A percentile compares a stretch with the other conserved stretches of the same genome.
phyloP scores from a whole-genome alignment of 73 alveolate genomes.

The Tetrahymena borealis region DNA sequence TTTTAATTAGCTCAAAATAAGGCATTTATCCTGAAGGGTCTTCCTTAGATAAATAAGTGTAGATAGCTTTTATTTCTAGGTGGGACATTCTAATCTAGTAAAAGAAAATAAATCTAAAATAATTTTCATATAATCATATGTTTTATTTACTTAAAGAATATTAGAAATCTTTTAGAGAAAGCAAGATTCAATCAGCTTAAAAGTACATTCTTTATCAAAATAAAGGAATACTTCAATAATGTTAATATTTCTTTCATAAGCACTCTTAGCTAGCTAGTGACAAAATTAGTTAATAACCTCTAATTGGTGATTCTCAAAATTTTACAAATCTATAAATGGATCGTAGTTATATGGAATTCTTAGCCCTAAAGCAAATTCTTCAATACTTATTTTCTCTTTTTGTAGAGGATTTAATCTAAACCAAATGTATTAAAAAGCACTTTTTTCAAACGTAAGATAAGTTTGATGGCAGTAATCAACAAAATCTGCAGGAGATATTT shows the following conservation, averaged over 20 bases:
- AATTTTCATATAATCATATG: not conserved
- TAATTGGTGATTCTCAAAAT: not conserved
- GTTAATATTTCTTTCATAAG: not conserved
- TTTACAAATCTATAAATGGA: not conserved
- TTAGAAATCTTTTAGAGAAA: not conserved
- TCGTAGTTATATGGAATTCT: not conserved
- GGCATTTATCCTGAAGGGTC: not conserved
- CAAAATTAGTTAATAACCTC: not conserved
- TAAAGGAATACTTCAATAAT: not conserved
- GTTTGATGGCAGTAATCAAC: not conserved
- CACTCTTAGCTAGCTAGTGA: not conserved
- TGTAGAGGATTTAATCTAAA: not conserved
- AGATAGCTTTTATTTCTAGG: not conserved
- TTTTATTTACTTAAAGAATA: not conserved
- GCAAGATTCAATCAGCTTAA: not conserved
- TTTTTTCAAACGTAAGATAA: not conserved
- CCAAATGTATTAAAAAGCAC: not conserved
- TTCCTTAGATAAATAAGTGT: not conserved
- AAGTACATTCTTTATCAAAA: not conserved
- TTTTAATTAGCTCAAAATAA: not conserved
- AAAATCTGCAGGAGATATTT: not conserved
- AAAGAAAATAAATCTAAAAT: not conserved
- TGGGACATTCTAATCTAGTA: not conserved
- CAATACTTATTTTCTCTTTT: not conserved
- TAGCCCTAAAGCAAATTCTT: not conserved